These are phyloP conservation scores for Neofusicoccum ribis DNA, from an alignment of 2,329 filamentous ascomycete genomes.

Conservation along the genomic window DNA sequence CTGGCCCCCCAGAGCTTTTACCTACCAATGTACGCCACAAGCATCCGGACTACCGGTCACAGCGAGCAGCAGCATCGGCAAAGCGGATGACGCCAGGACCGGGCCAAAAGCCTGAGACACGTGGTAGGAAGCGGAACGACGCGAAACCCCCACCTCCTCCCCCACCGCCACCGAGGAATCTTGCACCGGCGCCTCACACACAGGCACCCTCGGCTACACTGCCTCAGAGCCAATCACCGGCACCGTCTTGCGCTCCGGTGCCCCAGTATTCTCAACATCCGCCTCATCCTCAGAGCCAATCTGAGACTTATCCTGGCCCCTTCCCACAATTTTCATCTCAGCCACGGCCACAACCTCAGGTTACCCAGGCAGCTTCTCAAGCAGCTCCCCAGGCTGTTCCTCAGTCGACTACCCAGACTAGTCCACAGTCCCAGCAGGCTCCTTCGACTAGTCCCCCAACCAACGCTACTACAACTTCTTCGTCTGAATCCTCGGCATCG, in stretches of 20 bases:
- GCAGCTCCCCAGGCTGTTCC: background rate
- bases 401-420: background rate
- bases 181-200: slow-evolving; percentile 1
- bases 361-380: no score
- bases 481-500: background rate
- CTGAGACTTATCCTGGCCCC: background rate
- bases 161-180: slow-evolving; percentile 6
- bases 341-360: background rate
- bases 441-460: background rate
- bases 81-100: background rate
- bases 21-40: slow-evolving; percentile 16
- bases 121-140: slow-evolving; percentile 19
- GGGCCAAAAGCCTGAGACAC: slow-evolving; percentile 12
- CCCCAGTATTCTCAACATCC: background rate
- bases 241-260: background rate
- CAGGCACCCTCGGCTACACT: background rate
- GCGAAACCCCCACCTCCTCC: slow-evolving; percentile 13
- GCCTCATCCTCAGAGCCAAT: background rate
- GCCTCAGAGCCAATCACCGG: background rate
- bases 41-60: slow-evolving; percentile 14
- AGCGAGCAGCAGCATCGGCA: slow-evolving; percentile 9
- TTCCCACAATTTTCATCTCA: background rate
- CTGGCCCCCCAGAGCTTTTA: slow-evolving; percentile 45
- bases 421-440: background rate
- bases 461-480: background rate